Base-by-base conservation (phyloP, 768 basidiomycete species). In the Daedaleopsis nitida region DNA sequence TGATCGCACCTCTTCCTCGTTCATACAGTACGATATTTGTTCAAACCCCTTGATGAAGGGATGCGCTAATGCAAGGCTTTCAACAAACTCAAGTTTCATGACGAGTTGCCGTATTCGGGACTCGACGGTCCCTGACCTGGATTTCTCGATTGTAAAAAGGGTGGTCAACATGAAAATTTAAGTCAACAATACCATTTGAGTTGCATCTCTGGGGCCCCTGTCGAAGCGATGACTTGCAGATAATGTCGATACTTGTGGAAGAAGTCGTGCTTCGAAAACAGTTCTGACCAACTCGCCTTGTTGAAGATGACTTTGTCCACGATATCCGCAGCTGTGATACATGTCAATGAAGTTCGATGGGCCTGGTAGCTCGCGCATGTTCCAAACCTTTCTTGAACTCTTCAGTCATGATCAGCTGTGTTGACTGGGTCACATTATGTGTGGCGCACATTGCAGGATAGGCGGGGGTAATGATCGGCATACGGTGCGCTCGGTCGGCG, bases 381-480 rank as follows among this genome's bases (percentile, higher is more conserved):
- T 57, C 1, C 63, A 42, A 19, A 91, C 95, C 95, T 81, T 90
- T 87, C 78, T 94, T 91, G 74, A 98, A 95, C 70, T 99, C 97
- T 66, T 93, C 88, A 0, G 91, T 96, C 81, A 97, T 94, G 57
- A 99, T 92, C 82, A 90, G 88, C 76, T 97, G 94, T 5, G 96
- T 98, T 10, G 95, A 97, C 45, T 86, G 85, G 54, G 94, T 95
- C 62, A 98, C 96, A 69, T 98, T 99, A 77, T 99, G 97, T 17
- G 97, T 99, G 24, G 96, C 86, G 74, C 96, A 98, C 96, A 99
- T 99, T 7, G 96, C 89, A 49, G 97, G 97, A 75, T 98, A 99
- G 12, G 97, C 96, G 3, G 97, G 97, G 1, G 97, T 99, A 68
- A 99, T 98, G 70, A 99, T 98, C 13, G 97, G 97, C 97, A 98